Evolutionary conservation across 2,329 filamentous ascomycete genomes (phyloP).

Genomic region (Xylaria hypoxylon): DNA sequence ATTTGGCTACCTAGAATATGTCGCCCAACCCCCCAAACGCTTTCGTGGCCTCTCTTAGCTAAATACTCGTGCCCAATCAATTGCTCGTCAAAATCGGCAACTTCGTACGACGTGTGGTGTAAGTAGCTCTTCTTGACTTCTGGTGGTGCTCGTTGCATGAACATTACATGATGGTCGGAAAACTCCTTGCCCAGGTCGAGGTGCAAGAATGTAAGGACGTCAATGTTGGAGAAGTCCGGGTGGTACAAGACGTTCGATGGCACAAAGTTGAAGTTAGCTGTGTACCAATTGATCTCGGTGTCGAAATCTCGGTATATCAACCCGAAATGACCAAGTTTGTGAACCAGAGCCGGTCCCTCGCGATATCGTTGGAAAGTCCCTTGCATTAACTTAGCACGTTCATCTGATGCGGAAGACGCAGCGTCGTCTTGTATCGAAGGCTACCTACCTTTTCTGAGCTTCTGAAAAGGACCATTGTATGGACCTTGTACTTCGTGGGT

Average conservation of each 20-base stretch:
- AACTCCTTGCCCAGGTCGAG: conserved; percentile 61
- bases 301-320: conserved; percentile 51
- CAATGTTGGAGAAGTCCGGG: conserved; percentile 39
- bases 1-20: conserved; percentile 69
- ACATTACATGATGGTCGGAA: conserved; percentile 66
- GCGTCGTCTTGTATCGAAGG: too few relatives aligned
- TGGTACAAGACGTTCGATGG: conserved; percentile 46
- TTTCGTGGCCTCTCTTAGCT: conserved; percentile 61
- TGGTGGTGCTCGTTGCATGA: conserved; percentile 53
- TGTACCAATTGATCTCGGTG: conserved; percentile 49
- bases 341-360: conserved; percentile 49
- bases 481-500: conserved; percentile 38
- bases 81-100: conserved; percentile 69
- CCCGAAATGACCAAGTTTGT: conserved; percentile 51
- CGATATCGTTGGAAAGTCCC: conserved; percentile 48
- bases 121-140: conserved; percentile 54
- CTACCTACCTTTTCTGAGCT: conserved; percentile 36
- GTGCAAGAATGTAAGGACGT: conserved; percentile 58
- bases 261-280: conserved; percentile 51
- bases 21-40: conserved; percentile 68
- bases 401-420: not conserved
- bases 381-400: conserved; percentile 22
- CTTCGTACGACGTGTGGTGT: conserved; percentile 68
- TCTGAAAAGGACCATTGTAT: conserved; percentile 40
- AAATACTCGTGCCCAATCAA: conserved; percentile 68